Conservation (phyloP, 306 rosid genomes). For the Fragaria vesca region DNA sequence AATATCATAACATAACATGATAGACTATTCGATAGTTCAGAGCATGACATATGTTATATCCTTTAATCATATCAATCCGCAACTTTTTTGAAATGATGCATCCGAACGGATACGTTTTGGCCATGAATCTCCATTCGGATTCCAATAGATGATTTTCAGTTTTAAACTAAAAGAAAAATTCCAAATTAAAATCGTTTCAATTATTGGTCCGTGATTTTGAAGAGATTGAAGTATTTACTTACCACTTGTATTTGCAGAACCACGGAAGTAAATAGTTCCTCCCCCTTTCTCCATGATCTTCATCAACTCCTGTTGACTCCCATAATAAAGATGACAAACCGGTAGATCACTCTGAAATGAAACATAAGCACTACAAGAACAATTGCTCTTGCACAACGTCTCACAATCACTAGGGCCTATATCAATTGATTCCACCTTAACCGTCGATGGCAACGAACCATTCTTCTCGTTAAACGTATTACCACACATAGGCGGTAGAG, state of each 20-base stretch:
- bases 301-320: conserved; percentile 1
- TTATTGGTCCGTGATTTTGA: background rate
- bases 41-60: background rate
- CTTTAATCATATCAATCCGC: background rate
- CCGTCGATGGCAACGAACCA: conserved; percentile 11
- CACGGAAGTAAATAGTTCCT: background rate
- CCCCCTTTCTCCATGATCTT: background rate
- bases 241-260: conserved; percentile 7
- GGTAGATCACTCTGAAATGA: background rate
- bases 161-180: too few relatives aligned
- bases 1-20: background rate
- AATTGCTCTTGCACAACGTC: conserved; percentile 25
- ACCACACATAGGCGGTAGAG: conserved; percentile 14
- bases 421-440: background rate
- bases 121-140: too few relatives aligned
- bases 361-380: conserved; percentile 24
- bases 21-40: background rate
- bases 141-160: too few relatives aligned
- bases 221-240: background rate
- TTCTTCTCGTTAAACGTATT: conserved; percentile 7
- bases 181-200: background rate
- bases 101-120: too few relatives aligned
- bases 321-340: conserved; percentile 16
- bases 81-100: background rate
- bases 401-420: conserved; percentile 10